Conservation (phyloP, 148 eudicot genomes). For the Amaranthus cruentus region DNA sequence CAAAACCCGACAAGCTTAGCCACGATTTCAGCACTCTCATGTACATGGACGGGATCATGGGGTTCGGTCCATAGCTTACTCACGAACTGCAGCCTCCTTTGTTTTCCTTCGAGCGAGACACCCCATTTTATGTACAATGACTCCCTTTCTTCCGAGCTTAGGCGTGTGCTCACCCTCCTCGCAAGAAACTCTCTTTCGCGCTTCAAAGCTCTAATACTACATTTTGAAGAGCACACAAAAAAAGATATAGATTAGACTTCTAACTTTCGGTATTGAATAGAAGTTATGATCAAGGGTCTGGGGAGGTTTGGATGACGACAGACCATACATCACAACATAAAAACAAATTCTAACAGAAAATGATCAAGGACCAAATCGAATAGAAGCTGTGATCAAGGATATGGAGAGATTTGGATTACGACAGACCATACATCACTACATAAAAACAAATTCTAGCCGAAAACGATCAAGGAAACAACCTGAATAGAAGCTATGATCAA, state of each 20-base stretch:
- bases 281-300: too few relatives aligned
- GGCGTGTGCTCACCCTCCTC: constrained; percentile 53
- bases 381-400: neutral
- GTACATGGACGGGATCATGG: constrained; percentile 53
- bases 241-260: neutral
- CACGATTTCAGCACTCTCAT: constrained; percentile 84
- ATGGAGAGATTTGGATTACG: too few relatives aligned
- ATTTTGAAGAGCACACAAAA: neutral
- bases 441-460: neutral
- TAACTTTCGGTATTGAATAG: neutral
- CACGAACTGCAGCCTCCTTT: constrained; percentile 65
- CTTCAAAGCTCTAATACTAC: constrained; percentile 66
- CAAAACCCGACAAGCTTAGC: constrained; percentile 84
- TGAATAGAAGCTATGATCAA: neutral
- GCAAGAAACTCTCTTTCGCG: constrained; percentile 93
- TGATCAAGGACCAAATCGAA: neutral
- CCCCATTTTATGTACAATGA: constrained; percentile 75
- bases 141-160: constrained; percentile 64
- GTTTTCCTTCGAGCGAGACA: constrained; percentile 80
- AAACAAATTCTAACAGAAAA: too few relatives aligned
- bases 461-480: too few relatives aligned
- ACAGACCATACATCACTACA: neutral
- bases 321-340: neutral
- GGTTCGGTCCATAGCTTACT: constrained; percentile 84
- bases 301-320: neutral